Base-by-base conservation (phyloP, 257 asterid species). In the Salvia splendens region DNA sequence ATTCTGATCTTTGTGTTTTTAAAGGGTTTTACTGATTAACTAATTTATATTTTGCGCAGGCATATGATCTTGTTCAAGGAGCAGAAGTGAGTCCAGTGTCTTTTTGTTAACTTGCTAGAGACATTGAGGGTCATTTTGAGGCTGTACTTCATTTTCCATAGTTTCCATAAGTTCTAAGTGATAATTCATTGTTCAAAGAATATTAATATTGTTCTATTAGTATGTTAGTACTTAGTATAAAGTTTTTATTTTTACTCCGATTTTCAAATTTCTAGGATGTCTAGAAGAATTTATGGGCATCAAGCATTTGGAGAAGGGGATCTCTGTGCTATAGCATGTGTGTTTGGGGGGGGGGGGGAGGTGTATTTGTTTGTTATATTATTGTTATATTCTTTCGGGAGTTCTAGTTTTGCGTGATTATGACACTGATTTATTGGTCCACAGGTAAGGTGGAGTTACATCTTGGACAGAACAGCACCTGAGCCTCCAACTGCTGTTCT, bases 401-500 rank as follows among this genome's bases (percentile, higher is more conserved):
- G 12, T 56, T 66, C 60, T 6, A n/a, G 45, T 36, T 65, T 46
- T 20, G 48, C 68, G 57, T 71, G 53, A 40, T 45, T 59, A 41
- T 61, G 61, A 45, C 33, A 68, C 49, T 69, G 72, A 47, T 68
- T 24, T 52, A 73, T 76, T 67, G 81, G 49, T 68, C 65, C 76
- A 49, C 80, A 93, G 98, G 97, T 88, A 64, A 84, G 89, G 64
- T 93, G 99, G 99, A 93, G 96, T 81, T 87, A 88, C 80, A 90
- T 93, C 75, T 30, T 80, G 86, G 84, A 80, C 76, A 83, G 78
- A 78, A 73, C 92, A 55, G 81, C 78, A 15, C 95, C 97, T 62
- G 81, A 86, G 83, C 97, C 99, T 33, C 99, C 96, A 65, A 93
- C 97, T 60, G 97, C 96, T 71, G 88, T 93, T 77, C 95, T 93